These are phyloP conservation scores for Astrothelium subdiscretum DNA, from an alignment of 495 filamentous ascomycete species.

Conservation along the genomic window DNA sequence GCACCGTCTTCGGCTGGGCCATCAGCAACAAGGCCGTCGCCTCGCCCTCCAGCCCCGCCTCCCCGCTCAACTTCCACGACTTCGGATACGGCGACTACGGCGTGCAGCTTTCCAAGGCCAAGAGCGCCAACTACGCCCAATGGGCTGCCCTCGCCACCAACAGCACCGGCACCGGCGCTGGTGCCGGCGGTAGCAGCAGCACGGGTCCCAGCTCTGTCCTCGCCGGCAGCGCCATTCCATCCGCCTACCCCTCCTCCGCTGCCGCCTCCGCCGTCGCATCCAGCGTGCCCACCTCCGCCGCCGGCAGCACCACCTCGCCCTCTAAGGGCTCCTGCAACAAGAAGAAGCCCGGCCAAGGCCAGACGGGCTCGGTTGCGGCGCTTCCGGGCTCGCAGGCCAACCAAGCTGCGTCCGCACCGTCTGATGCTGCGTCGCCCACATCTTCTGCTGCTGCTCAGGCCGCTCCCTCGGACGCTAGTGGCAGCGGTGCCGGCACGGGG, in stretches of 20 bases:
- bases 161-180: background rate
- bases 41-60: background rate
- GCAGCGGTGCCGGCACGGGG: background rate
- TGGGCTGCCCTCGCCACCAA: background rate
- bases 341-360: background rate
- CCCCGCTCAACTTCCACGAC: background rate
- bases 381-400: background rate
- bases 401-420: background rate
- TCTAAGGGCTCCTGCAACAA: background rate
- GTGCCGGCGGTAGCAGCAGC: background rate
- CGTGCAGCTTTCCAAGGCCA: background rate
- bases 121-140: background rate
- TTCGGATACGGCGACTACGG: background rate
- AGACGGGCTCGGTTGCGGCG: background rate
- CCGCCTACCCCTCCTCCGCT: background rate
- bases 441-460: background rate
- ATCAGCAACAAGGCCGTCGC: background rate
- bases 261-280: background rate
- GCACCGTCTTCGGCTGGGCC: conserved; percentile 1
- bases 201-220: background rate
- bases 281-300: background rate
- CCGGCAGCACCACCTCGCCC: background rate
- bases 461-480: background rate
- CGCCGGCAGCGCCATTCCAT: background rate
- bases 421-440: background rate